These are phyloP conservation scores for Dictyostelium citrinum DNA, from an alignment of 78 protist species.

Conservation along the genomic window DNA sequence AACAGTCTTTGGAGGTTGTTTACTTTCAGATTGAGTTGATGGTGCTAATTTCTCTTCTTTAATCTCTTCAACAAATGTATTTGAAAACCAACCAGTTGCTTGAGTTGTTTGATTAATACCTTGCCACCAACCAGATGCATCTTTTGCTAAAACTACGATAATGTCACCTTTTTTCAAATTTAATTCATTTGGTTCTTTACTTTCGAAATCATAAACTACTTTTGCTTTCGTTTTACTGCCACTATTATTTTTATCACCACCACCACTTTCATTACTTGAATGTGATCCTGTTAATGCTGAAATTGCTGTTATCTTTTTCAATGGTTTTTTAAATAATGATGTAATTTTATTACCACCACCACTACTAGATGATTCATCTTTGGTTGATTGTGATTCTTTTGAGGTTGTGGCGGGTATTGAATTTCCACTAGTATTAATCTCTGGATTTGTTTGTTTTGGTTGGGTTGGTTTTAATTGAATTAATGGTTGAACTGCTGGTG, in stretches of 20 bases:
- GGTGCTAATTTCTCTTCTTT: neutral
- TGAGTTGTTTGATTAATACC: constrained; percentile 46
- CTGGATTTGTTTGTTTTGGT: neutral
- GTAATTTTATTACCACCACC: neutral
- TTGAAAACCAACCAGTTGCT: constrained; percentile 59
- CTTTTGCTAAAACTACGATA: constrained; percentile 13
- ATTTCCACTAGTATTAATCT: neutral
- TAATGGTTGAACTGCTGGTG: constrained; percentile 19
- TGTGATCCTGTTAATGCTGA: constrained; percentile 21
- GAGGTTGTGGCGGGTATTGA: neutral
- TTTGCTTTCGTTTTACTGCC: constrained; percentile 18
- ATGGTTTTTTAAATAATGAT: constrained; percentile 67
- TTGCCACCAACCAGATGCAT: constrained; percentile 73
- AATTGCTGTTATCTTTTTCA: constrained; percentile 37
- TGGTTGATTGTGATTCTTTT: neutral
- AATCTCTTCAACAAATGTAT: constrained; percentile 55
- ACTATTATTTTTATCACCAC: neutral
- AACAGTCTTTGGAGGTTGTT: neutral
- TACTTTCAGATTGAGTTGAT: neutral
- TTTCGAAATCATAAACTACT: constrained; percentile 36
- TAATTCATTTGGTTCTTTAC: constrained; percentile 51
- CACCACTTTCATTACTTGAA: neutral
- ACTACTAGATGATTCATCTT: neutral
- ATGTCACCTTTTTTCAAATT: constrained; percentile 57
- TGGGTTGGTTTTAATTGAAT: neutral